Evolutionary conservation across 257 asterid genomes (phyloP), one percentile per base, ranked within the genome.

Genomic region (Paraleonurus japonicus): DNA sequence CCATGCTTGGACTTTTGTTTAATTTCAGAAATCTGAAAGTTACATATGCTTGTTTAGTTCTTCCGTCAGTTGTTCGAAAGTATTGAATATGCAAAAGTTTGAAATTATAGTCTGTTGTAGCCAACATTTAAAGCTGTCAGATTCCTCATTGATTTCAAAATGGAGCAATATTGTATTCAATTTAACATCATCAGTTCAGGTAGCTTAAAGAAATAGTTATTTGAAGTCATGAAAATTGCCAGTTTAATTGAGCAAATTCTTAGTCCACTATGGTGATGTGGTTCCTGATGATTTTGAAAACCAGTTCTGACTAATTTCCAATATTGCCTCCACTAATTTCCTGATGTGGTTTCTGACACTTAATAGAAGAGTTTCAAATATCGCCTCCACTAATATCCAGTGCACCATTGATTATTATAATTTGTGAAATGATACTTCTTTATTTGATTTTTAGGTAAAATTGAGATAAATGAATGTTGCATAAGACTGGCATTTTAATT

Each of bases 201-300:
- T 41, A 61, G 67, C 72, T 39, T 67, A 35, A 16, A 41, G 28
- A 33, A 39, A 16, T 11, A 45, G 27, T 13, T 30, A 22, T 30
- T 59, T 28, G 47, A 67, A 45, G 55, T 62, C 50, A 55, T 39
- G 64, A 59, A 64, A 74, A 11, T 24, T 66, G 19, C 28, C 23
- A 39, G 43, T 61, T 41, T 61, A 11, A 17, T 19, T 19, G 6
- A 50, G 35, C 32, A 20, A 22, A 6, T 11, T 60, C 27, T 7
- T 7, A 4, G 10, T 53, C 39, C 19, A 26, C 58, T n/a, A n/a
- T 7, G 17, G 1, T 55, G 32, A 57, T 17, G 63, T 30, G 41
- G 69, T 61, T 39, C 69, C 60, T 35, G 72, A 39, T 78, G 65
- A 64, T n/a, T 33, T 13, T 22, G 43, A 5, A 51, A 61, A 50